phyloP scores from a whole-genome alignment of 805 yeast species.

The Saturnispora sanitii region DNA sequence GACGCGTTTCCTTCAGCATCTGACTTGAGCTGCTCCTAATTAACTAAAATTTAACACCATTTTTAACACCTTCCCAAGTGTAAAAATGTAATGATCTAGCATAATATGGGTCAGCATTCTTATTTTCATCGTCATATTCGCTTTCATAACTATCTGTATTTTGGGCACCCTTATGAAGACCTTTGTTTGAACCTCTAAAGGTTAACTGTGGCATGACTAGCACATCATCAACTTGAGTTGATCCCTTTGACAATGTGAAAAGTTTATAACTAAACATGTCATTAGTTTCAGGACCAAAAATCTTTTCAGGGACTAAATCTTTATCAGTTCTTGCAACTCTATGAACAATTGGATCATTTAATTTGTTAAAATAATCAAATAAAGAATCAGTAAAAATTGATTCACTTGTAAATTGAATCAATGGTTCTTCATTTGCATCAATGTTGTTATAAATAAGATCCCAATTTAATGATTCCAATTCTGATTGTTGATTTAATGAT shows the following conservation, averaged over 20 bases:
- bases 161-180: conserved; percentile 11
- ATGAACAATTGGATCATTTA: conserved; percentile 21
- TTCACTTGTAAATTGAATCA: conserved; percentile 27
- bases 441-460: conserved; percentile 21
- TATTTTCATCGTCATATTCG: conserved; percentile 25
- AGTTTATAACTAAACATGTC: conserved; percentile 23
- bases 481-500: conserved; percentile 18
- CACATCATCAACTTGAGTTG: conserved; percentile 26
- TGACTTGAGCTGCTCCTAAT: not conserved
- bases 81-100: conserved; percentile 25
- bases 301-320: conserved; percentile 18
- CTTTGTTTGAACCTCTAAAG: conserved; percentile 18
- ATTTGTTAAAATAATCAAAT: conserved; percentile 24
- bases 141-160: conserved; percentile 13
- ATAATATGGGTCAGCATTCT: conserved; percentile 22
- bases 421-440: conserved; percentile 28
- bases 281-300: conserved; percentile 24
- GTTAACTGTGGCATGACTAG: conserved; percentile 25
- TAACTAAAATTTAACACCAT: conserved; percentile 7
- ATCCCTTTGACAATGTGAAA: conserved; percentile 25
- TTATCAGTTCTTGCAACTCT: conserved; percentile 26
- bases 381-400: conserved; percentile 28
- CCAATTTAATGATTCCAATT: conserved; percentile 23
- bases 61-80: conserved; percentile 17
- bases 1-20: too few relatives aligned